These are phyloP conservation scores for Peziza echinospora DNA, from an alignment of 495 filamentous ascomycete genomes.

Conservation along the genomic window DNA sequence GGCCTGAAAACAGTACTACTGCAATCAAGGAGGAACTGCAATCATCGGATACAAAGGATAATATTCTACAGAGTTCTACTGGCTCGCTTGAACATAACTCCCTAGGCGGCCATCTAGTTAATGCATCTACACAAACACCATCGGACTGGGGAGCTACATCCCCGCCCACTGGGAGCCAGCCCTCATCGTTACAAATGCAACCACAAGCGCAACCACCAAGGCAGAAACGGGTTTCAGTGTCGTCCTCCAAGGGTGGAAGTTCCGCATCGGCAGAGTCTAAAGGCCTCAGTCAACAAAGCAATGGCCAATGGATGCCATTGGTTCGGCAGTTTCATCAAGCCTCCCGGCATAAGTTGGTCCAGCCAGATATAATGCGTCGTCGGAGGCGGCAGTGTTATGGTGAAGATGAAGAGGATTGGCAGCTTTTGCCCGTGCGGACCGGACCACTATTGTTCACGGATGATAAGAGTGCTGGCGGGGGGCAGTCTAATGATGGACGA, in stretches of 20 bases:
- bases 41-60: no score
- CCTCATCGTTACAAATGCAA: not conserved
- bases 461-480: not conserved
- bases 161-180: not conserved
- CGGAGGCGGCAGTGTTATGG: constrained; percentile 12
- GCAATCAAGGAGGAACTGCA: not conserved
- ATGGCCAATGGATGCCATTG: not conserved
- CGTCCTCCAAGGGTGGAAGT: no score
- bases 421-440: constrained; percentile 14
- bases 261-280: no score
- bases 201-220: no score
- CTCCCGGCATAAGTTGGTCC: constrained; percentile 15
- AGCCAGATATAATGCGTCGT: constrained; percentile 16
- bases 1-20: not conserved
- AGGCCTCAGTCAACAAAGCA: no score
- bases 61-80: not conserved
- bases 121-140: not conserved
- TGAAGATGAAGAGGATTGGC: constrained; percentile 15
- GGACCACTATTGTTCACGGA: constrained; percentile 9
- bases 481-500: not conserved
- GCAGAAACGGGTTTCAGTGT: no score
- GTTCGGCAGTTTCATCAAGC: constrained; percentile 10
- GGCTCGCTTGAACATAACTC: not conserved
- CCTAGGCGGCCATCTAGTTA: not conserved
- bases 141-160: not conserved